phyloP scores from a whole-genome alignment of 345 rosid genomes.

The Citrus cavaleriei region DNA sequence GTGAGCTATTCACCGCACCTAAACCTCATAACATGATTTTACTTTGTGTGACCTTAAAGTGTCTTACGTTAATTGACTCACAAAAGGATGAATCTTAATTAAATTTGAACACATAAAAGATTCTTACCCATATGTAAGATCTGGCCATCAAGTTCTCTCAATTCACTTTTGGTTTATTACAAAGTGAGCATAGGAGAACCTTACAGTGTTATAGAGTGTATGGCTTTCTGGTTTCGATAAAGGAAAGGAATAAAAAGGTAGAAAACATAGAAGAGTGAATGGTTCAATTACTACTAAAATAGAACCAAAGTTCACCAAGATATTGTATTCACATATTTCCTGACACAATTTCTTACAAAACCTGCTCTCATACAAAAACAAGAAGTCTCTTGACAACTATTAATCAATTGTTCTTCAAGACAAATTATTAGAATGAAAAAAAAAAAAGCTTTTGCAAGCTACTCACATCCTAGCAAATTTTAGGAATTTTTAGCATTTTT shows the following conservation, averaged over 20 bases:
- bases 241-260: not conserved
- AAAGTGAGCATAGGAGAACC: no score
- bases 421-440: not conserved
- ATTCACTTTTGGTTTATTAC: not conserved
- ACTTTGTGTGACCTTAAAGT: not conserved
- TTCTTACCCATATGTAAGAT: not conserved
- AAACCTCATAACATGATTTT: not conserved
- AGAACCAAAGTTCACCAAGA: not conserved
- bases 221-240: not conserved
- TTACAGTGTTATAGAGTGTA: not conserved
- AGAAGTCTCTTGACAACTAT: not conserved
- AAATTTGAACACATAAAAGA: not conserved
- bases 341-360: not conserved
- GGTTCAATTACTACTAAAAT: no score
- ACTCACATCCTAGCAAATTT: not conserved
- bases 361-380: not conserved
- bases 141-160: not conserved
- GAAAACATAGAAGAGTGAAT: not conserved
- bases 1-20: not conserved
- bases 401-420: not conserved
- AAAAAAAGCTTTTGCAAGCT: not conserved
- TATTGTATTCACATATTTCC: not conserved
- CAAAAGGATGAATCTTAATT: not conserved
- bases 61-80: not conserved
- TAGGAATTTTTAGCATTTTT: not conserved